phyloP scores from a whole-genome alignment of 768 basidiomycete genomes.

The Macrolepiota dolichaula region DNA sequence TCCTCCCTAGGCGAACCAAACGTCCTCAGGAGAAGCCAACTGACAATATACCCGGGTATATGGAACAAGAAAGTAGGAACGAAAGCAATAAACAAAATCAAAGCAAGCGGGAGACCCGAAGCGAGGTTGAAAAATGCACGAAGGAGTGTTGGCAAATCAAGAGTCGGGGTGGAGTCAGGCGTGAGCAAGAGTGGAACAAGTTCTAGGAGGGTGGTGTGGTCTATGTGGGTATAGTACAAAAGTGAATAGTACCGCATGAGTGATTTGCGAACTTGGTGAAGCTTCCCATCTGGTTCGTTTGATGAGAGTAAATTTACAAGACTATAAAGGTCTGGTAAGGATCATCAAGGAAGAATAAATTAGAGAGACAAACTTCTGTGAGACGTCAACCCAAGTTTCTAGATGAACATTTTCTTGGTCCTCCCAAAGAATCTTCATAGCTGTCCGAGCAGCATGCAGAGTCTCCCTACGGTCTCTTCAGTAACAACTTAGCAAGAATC shows the following conservation, averaged over 20 bases:
- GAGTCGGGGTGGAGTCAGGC: slow-evolving; percentile 6
- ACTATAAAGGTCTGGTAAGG: not conserved
- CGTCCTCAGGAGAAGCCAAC: slow-evolving; percentile 36
- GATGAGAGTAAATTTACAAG: slow-evolving; percentile 14
- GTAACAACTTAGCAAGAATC: not conserved
- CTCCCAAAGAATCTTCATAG: slow-evolving; percentile 54
- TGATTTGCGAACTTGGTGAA: slow-evolving; percentile 31
- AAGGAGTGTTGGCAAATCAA: slow-evolving; percentile 23
- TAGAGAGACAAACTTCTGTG: slow-evolving; percentile 47
- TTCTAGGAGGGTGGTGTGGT: slow-evolving; percentile 43
- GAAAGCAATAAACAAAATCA: slow-evolving; percentile 32
- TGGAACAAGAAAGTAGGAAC: slow-evolving; percentile 46
- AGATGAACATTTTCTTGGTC: slow-evolving; percentile 43
- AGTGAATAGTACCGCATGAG: slow-evolving; percentile 57
- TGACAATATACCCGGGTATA: slow-evolving; percentile 56
- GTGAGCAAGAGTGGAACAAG: slow-evolving; percentile 16
- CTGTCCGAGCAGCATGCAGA: slow-evolving; percentile 53
- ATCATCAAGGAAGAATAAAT: not conserved
- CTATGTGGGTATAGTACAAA: slow-evolving; percentile 45
- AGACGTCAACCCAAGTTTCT: slow-evolving; percentile 47
- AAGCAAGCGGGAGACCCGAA: slow-evolving; percentile 36
- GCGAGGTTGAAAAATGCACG: slow-evolving; percentile 26
- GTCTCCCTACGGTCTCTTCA: slow-evolving; percentile 47
- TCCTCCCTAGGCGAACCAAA: slow-evolving; percentile 51
- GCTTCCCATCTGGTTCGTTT: not conserved